These are phyloP conservation scores for Albugo candida DNA, from an alignment of 352 stramenopile genomes.

Conservation along the genomic window DNA sequence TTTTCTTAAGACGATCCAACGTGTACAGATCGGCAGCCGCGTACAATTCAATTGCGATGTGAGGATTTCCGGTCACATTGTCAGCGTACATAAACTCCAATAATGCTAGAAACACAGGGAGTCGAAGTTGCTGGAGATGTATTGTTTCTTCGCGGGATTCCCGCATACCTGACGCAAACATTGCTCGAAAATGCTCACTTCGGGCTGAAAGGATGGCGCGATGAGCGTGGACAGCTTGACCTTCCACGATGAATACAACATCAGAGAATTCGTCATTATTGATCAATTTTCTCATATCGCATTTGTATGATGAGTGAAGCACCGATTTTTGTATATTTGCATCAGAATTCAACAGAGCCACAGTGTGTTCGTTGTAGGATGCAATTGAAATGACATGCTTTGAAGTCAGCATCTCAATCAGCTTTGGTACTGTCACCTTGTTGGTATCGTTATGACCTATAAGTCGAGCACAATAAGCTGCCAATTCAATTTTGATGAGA, in stretches of 20 bases:
- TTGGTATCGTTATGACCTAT: conserved; percentile 82
- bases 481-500: background rate
- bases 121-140: conserved; percentile 71
- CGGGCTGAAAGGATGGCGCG: conserved; percentile 83
- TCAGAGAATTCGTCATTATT: conserved; percentile 81
- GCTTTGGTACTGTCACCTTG: conserved; percentile 88
- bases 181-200: conserved; percentile 87
- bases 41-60: conserved; percentile 89
- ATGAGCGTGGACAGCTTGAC: conserved; percentile 63
- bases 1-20: conserved; percentile 82
- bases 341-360: conserved; percentile 77
- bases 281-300: conserved; percentile 85
- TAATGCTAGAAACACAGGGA: conserved; percentile 85
- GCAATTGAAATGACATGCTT: conserved; percentile 90
- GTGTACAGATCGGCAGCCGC: conserved; percentile 89
- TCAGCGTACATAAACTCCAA: conserved; percentile 96
- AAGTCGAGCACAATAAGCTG: background rate
- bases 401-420: conserved; percentile 79
- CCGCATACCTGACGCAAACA: conserved; percentile 91
- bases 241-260: conserved; percentile 77
- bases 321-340: conserved; percentile 53
- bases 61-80: conserved; percentile 76
- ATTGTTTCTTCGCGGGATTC: conserved; percentile 78
- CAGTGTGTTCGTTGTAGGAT: conserved; percentile 96
- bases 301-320: conserved; percentile 67